A percentile compares a stretch with the other conserved stretches of the same genome.
phyloP scores from a whole-genome alignment of 768 basidiomycete species.

The Mycena rebaudengoi region DNA sequence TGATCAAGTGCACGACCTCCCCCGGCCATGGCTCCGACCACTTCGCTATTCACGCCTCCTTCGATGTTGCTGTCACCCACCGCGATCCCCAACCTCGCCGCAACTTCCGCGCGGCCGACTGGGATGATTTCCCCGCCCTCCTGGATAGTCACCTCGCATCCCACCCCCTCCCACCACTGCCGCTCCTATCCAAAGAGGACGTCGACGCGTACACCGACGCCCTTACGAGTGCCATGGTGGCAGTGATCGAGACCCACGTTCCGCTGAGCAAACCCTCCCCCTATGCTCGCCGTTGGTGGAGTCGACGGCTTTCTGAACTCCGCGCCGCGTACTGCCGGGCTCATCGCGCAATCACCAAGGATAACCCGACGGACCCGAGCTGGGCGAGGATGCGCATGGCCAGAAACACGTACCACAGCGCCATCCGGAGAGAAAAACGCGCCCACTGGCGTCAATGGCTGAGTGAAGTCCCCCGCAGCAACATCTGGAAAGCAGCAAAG shows the following conservation, averaged over 20 bases:
- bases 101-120: conserved; percentile 4
- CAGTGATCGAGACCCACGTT: background rate
- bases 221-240: background rate
- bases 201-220: background rate
- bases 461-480: background rate
- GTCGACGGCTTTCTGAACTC: background rate
- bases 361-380: background rate
- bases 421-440: background rate
- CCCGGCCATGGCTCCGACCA: conserved; percentile 17
- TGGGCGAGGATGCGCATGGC: background rate
- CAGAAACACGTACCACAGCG: background rate
- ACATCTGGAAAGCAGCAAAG: conserved; percentile 1
- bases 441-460: background rate
- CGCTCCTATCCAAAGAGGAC: background rate
- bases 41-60: background rate
- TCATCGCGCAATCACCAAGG: background rate
- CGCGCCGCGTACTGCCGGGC: background rate
- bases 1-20: conserved; percentile 6
- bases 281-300: background rate
- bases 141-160: background rate
- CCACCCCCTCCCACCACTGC: background rate
- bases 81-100: background rate
- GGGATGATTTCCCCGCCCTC: conserved; percentile 3
- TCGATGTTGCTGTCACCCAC: background rate
- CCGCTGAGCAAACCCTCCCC: background rate